Percentiles rank a stretch among this genome's conserved stretches.
Evolutionary conservation across 1,284 basidiomycete species (phyloP).

Genomic region (Takashimella tepidaria): DNA sequence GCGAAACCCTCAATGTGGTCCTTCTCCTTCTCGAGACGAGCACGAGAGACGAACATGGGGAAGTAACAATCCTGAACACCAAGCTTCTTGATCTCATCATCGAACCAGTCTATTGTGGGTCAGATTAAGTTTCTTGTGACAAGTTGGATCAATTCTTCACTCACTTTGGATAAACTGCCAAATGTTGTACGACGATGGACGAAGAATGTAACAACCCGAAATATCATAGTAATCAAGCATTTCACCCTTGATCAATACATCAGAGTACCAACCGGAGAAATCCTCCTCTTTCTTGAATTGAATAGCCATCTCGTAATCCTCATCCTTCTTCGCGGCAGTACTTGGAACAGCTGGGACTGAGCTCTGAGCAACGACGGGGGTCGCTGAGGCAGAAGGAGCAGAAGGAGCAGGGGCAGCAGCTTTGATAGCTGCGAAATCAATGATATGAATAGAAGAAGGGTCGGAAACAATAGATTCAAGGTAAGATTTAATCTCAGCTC

Average conservation of each 20-base stretch:
- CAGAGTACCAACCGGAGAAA: slow-evolving; percentile 91
- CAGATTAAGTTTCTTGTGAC: neutral
- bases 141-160: no score
- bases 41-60: slow-evolving; percentile 95
- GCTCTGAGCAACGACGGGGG: slow-evolving; percentile 7
- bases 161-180: slow-evolving; percentile 92
- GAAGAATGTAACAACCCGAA: slow-evolving; percentile 96
- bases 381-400: slow-evolving; percentile 3
- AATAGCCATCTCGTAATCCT: slow-evolving; percentile 85
- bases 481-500: slow-evolving; percentile 67
- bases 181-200: slow-evolving; percentile 94
- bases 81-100: slow-evolving; percentile 83
- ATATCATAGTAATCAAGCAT: slow-evolving; percentile 99
- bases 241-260: slow-evolving; percentile 93
- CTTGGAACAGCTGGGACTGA: slow-evolving; percentile 7
- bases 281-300: slow-evolving; percentile 92
- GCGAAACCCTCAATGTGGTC: slow-evolving; percentile 99
- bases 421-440: slow-evolving; percentile 68
- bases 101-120: slow-evolving; percentile 72
- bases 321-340: slow-evolving; percentile 58
- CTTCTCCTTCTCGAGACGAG: slow-evolving; percentile 93
- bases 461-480: slow-evolving; percentile 56
- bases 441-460: slow-evolving; percentile 44
- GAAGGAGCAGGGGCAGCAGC: slow-evolving; percentile 27
- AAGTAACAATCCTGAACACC: slow-evolving; percentile 98